Evolutionary conservation across 305 asterid species (phyloP).

Genomic region (Solanum hybrid): DNA sequence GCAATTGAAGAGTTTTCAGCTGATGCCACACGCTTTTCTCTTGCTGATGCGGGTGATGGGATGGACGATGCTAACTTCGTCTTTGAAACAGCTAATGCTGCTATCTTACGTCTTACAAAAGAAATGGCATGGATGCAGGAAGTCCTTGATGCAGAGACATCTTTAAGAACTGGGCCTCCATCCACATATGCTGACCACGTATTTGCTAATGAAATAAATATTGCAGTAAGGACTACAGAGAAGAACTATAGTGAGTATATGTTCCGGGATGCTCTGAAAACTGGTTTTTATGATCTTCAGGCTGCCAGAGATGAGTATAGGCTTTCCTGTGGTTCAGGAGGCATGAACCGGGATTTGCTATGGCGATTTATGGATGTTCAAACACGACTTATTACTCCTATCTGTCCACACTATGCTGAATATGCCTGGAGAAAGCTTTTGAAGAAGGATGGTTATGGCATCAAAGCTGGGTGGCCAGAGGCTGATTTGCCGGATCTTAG

Average conservation of each 20-base stretch:
- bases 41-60: constrained; percentile 98
- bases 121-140: constrained; percentile 85
- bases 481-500: constrained; percentile 58
- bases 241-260: constrained; percentile 61
- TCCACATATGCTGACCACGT: constrained; percentile 64
- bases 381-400: constrained; percentile 72
- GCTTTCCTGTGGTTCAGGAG: constrained; percentile 66
- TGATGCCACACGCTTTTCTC: constrained; percentile 86
- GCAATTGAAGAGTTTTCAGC: constrained; percentile 91
- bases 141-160: constrained; percentile 42
- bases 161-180: constrained; percentile 45
- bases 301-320: constrained; percentile 88
- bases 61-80: constrained; percentile 94
- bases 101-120: constrained; percentile 77
- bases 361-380: constrained; percentile 87
- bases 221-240: constrained; percentile 59
- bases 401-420: constrained; percentile 88
- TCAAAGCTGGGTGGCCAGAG: constrained; percentile 78
- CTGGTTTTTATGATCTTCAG: constrained; percentile 86
- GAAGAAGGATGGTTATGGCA: constrained; percentile 57
- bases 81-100: constrained; percentile 86
- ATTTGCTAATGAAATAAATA: constrained; percentile 69
- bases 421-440: constrained; percentile 62
- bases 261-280: constrained; percentile 85
- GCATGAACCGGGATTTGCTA: constrained; percentile 62